These are phyloP conservation scores for Clavariopsis aquatica DNA, from an alignment of 495 filamentous ascomycete genomes.

Conservation along the genomic window DNA sequence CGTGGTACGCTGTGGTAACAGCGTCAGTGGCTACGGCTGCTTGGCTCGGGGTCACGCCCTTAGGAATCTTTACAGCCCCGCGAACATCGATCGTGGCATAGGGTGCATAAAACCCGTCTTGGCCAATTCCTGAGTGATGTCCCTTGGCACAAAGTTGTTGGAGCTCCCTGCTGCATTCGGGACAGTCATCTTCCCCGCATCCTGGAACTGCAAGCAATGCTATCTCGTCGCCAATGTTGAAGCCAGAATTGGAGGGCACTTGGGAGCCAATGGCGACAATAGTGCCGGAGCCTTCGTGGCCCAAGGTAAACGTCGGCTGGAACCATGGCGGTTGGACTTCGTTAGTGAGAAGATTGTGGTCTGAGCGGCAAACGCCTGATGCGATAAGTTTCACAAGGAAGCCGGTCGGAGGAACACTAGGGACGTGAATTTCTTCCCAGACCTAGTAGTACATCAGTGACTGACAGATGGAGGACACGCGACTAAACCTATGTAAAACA, in stretches of 20 bases:
- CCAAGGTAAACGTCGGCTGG: background rate
- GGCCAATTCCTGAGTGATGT: constrained; percentile 4
- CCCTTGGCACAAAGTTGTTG: background rate
- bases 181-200: background rate
- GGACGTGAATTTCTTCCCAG: constrained; percentile 11
- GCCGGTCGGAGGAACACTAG: background rate
- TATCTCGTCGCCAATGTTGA: constrained; percentile 5
- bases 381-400: constrained; percentile 4
- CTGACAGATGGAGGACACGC: background rate
- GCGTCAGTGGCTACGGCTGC: constrained; percentile 9
- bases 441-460: background rate
- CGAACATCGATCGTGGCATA: constrained; percentile 13
- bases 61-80: constrained; percentile 5
- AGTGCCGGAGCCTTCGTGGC: constrained; percentile 13
- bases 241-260: background rate
- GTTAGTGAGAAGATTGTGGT: constrained; percentile 10
- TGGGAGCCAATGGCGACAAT: background rate
- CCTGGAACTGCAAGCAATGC: background rate
- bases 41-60: constrained; percentile 2
- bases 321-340: constrained; percentile 6
- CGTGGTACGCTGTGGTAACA: constrained; percentile 8
- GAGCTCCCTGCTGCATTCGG: constrained; percentile 2
- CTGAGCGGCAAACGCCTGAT: constrained; percentile 2
- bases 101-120: constrained; percentile 9
- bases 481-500: background rate